These are phyloP conservation scores for Penicillium crustosum DNA, from an alignment of 2,329 filamentous ascomycete genomes.

Conservation along the genomic window DNA sequence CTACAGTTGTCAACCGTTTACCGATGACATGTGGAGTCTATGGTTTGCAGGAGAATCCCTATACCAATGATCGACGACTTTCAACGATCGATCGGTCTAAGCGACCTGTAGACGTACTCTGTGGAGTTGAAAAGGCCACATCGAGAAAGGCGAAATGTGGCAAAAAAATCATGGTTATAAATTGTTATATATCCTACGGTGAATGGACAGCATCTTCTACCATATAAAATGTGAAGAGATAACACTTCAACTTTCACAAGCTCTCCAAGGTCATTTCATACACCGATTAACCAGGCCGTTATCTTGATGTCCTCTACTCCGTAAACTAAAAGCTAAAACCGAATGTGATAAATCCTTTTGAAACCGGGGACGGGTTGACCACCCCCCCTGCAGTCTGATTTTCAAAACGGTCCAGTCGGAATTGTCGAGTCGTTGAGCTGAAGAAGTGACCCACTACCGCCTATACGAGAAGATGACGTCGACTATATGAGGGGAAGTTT, in stretches of 20 bases:
- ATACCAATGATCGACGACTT: background rate
- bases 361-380: background rate
- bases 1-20: background rate
- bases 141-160: background rate
- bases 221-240: no score
- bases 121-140: background rate
- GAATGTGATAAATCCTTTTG: conserved; percentile 7
- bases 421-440: conserved; percentile 17
- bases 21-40: background rate
- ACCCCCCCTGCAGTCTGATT: background rate
- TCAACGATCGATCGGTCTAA: background rate
- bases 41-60: background rate
- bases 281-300: no score
- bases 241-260: background rate
- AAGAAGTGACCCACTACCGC: conserved; percentile 10
- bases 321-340: background rate
- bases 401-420: conserved; percentile 21
- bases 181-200: background rate
- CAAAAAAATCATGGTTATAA: background rate
- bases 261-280: no score
- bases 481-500: conserved; percentile 17
- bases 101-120: background rate
- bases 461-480: conserved; percentile 29
- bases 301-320: background rate
- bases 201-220: no score